Base-by-base conservation (phyloP, 2,329 filamentous ascomycete genomes). In the Diaporthe vexans region DNA sequence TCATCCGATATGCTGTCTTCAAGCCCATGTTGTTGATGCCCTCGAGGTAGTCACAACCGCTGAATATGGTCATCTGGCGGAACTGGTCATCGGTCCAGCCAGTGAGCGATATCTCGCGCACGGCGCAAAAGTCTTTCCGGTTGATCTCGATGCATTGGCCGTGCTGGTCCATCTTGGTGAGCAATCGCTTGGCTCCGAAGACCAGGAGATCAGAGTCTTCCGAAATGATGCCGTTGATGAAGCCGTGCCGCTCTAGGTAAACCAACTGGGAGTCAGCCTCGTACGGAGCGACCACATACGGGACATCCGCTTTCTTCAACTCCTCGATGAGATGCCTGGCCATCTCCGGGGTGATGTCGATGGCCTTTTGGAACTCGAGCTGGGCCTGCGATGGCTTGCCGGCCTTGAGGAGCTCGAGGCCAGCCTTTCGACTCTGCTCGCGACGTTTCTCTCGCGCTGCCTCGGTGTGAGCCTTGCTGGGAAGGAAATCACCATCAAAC, bases 181-280 rank as follows among this genome's bases (percentile, higher is more conserved):
- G 86, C 17, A 99, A 88, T 71, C 94, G 91, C 83, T 95, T 96
- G 33, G 95, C 95, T 21, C 97, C 97, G 79, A 99, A 99, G 0
- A 99, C 97, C 46, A 99, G 86, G 73, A 99, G 87, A 84, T 99
- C 97, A 0, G 97, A 99, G 82, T 99, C 97, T 81, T 99, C 97
- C 0, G 97, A 98, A 48, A 99, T 86, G 76, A 99, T 97, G 35
- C 95, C 97, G 78, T 92, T 87, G 78, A 98, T 93, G 68, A 95
- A 86, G 1, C 96, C 96, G 74, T 94, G 90, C 67, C 92, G 92
- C 84, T 99, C 97, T 51, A 99, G 88, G 81, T 98, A 99, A 35
- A 95, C 95, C 79, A 99, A 89, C 83, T 99, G 96, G n/a, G 96
- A 93, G 83, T 99, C 97, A 61, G 97, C 97, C 86, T 99, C 97